Evolutionary conservation across 2,329 filamentous ascomycete species (phyloP).

Genomic region (Fusarium sp.): DNA sequence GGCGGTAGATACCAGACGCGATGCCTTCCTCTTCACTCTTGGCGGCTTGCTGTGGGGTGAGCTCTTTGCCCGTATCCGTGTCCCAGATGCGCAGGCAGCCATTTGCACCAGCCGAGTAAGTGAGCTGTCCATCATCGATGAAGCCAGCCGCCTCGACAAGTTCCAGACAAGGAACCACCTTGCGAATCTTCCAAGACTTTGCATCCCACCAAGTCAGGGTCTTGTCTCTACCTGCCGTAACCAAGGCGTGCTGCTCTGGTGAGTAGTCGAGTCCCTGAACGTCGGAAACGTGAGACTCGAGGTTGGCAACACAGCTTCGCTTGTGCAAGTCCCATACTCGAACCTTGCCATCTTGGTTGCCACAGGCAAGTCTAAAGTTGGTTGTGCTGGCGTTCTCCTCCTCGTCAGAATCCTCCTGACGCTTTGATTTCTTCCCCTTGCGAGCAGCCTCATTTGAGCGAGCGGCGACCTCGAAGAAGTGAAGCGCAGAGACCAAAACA

Average conservation of each 20-base stretch:
- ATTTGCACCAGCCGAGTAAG: conserved; percentile 87
- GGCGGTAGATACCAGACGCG: conserved; percentile 75
- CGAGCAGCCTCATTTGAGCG: conserved; percentile 47
- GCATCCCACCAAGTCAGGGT: conserved; percentile 94
- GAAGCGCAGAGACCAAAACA: conserved; percentile 88
- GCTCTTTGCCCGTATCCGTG: conserved; percentile 78
- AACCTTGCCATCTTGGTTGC: conserved; percentile 93
- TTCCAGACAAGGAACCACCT: conserved; percentile 86
- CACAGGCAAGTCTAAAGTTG: conserved; percentile 85
- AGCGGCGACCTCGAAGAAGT: conserved; percentile 84
- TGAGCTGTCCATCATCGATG: conserved; percentile 74
- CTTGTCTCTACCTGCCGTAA: conserved; percentile 92
- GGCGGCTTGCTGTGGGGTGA: conserved; percentile 77
- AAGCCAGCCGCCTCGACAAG: conserved; percentile 88
- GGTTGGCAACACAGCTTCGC: conserved; percentile 77
- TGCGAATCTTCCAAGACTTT: conserved; percentile 83
- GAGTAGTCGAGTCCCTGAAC: conserved; percentile 91
- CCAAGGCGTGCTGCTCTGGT: conserved; percentile 75
- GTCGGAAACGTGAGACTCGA: conserved; percentile 95
- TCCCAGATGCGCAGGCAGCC: conserved; percentile 89
- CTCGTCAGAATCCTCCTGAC: conserved; percentile 52
- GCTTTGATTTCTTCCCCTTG: conserved; percentile 52
- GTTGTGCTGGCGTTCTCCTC: conserved; percentile 58
- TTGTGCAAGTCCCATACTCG: conserved; percentile 93
- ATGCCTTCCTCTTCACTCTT: conserved; percentile 75